These are phyloP conservation scores for Russula foetens DNA, from an alignment of 768 basidiomycete genomes.

Conservation along the genomic window DNA sequence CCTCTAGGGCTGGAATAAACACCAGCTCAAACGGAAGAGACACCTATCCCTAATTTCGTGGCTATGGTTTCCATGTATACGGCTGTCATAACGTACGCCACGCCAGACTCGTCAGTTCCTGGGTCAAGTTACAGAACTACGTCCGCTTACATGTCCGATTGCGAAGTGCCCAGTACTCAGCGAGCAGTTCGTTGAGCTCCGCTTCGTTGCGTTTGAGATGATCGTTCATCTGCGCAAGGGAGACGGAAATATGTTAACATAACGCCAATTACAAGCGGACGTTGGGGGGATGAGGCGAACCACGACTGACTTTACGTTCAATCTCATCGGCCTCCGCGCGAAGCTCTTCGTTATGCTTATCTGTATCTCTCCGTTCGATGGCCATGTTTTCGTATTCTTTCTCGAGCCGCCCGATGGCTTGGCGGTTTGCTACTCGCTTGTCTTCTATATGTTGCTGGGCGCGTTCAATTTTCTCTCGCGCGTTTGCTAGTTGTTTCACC, in stretches of 20 bases:
- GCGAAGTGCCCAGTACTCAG: constrained; percentile 76
- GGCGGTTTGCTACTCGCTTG: constrained; percentile 61
- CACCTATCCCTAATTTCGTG: constrained; percentile 63
- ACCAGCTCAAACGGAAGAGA: constrained; percentile 17
- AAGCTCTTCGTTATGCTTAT: constrained; percentile 70
- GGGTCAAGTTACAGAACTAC: no score
- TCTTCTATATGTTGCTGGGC: constrained; percentile 76
- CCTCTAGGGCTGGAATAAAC: neutral
- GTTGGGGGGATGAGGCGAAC: neutral
- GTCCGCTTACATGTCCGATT: constrained; percentile 59
- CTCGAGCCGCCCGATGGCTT: constrained; percentile 68
- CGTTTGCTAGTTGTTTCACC: constrained; percentile 72
- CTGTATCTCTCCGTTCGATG: constrained; percentile 66
- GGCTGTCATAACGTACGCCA: constrained; percentile 35
- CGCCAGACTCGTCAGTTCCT: neutral
- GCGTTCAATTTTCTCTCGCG: constrained; percentile 73
- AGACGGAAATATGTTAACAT: neutral
- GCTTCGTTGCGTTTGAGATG: constrained; percentile 66
- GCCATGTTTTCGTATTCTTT: constrained; percentile 75
- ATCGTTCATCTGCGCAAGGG: constrained; percentile 58
- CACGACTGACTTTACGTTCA: constrained; percentile 48
- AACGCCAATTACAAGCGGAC: neutral
- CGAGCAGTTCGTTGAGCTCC: constrained; percentile 73
- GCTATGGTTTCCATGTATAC: constrained; percentile 84
- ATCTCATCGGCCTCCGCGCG: constrained; percentile 60